Conservation (phyloP, 352 stramenopile species). For the Phytophthora chlamydospora region DNA sequence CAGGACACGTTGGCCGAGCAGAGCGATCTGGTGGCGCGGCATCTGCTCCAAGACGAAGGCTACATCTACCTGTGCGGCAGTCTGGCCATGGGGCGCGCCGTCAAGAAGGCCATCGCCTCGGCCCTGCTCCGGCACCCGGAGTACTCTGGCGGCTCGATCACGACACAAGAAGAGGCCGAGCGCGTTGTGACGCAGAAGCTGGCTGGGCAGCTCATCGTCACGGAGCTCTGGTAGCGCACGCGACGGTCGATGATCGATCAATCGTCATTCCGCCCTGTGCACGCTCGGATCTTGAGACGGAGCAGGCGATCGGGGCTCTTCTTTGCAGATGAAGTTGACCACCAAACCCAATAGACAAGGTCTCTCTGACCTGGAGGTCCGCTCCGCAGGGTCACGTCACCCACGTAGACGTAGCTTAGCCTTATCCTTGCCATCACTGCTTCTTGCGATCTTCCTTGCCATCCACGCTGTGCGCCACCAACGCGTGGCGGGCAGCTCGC, state of each 20-base stretch:
- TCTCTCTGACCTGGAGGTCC: not conserved
- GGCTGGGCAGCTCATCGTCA: conserved; percentile 53
- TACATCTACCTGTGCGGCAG: conserved; percentile 86
- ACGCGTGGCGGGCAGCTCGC: not conserved
- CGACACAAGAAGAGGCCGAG: conserved; percentile 48
- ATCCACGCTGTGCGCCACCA: conserved; percentile 3
- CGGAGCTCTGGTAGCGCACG: conserved; percentile 70
- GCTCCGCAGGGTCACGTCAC: not conserved
- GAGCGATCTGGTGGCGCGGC: conserved; percentile 56
- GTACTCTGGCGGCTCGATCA: conserved; percentile 30
- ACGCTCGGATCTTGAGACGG: conserved; percentile 5
- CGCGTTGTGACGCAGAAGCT: conserved; percentile 54
- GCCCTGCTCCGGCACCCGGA: conserved; percentile 53
- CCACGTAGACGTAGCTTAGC: conserved; percentile 1
- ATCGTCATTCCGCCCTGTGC: conserved; percentile 14
- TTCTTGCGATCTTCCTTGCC: conserved; percentile 3
- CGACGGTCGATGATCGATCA: not conserved
- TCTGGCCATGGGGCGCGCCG: conserved; percentile 73
- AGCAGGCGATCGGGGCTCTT: conserved; percentile 5
- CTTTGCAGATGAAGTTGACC: conserved; percentile 28
- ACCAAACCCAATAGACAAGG: conserved; percentile 3
- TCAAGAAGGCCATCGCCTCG: conserved; percentile 65
- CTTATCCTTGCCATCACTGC: not conserved
- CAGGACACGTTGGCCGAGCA: conserved; percentile 69
- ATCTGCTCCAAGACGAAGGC: conserved; percentile 60